Evolutionary conservation across 2,329 filamentous ascomycete species (phyloP).

Genomic region (Hypoxylon sp.): DNA sequence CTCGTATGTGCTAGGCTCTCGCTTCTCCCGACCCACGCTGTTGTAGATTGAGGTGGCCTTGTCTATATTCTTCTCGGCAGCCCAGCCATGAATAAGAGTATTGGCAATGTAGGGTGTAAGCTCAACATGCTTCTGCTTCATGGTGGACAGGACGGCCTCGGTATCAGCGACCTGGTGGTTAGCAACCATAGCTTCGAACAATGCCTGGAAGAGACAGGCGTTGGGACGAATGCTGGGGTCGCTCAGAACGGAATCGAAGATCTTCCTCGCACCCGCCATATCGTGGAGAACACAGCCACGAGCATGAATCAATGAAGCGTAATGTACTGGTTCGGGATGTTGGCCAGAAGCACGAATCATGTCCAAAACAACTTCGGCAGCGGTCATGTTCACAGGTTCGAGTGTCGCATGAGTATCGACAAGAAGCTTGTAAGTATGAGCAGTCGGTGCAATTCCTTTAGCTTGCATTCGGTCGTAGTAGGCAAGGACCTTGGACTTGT

Average conservation of each 20-base stretch:
- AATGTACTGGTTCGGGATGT: constrained; percentile 91
- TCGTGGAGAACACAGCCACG: constrained; percentile 95
- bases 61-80: constrained; percentile 82
- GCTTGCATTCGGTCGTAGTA: constrained; percentile 97
- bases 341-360: constrained; percentile 82
- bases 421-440: constrained; percentile 97
- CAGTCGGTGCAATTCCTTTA: constrained; percentile 88
- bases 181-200: constrained; percentile 97
- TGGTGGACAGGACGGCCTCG: constrained; percentile 79
- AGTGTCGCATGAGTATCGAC: constrained; percentile 96
- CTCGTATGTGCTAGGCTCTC: constrained; percentile 98
- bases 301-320: constrained; percentile 94
- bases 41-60: constrained; percentile 86
- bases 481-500: constrained; percentile 90
- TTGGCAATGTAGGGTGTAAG: constrained; percentile 99
- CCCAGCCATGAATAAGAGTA: constrained; percentile 97
- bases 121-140: constrained; percentile 80
- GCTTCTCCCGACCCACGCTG: constrained; percentile 80
- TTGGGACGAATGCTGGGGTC: constrained; percentile 78
- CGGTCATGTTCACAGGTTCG: constrained; percentile 89
- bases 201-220: constrained; percentile 91
- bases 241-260: constrained; percentile 85
- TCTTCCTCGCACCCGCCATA: constrained; percentile 82
- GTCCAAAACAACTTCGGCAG: constrained; percentile 86
- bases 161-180: constrained; percentile 88